A percentile compares a stretch with the other conserved stretches of the same genome.
phyloP scores from a whole-genome alignment of 768 basidiomycete genomes.

The Cytidiella melzeri region DNA sequence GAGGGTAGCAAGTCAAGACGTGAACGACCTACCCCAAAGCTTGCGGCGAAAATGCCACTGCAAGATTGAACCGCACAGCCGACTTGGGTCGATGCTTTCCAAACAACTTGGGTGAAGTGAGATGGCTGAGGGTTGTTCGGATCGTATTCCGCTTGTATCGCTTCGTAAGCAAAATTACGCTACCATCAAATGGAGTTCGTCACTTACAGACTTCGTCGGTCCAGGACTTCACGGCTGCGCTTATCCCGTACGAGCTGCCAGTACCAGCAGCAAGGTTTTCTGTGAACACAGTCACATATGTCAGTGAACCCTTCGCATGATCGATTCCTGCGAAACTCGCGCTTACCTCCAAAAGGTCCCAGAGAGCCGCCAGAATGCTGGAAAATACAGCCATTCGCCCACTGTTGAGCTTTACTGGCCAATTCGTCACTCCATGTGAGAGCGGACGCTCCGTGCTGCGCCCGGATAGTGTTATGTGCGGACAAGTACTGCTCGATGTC shows the following conservation, averaged over 20 bases:
- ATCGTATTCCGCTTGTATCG: conserved; percentile 44
- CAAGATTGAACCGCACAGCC: conserved; percentile 58
- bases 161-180: not conserved
- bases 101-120: conserved; percentile 70
- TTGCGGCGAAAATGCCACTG: conserved; percentile 49
- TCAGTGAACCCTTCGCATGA: not conserved
- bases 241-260: conserved; percentile 43
- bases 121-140: conserved; percentile 50
- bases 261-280: conserved; percentile 76
- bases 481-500: conserved; percentile 50
- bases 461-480: conserved; percentile 58
- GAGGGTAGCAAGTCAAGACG: not conserved
- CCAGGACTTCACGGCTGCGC: conserved; percentile 52
- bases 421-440: conserved; percentile 60
- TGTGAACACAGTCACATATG: conserved; percentile 18
- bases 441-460: conserved; percentile 54
- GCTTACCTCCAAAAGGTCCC: conserved; percentile 55
- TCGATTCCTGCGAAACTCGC: not conserved
- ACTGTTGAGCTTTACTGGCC: conserved; percentile 58
- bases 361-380: conserved; percentile 63
- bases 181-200: not conserved
- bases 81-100: conserved; percentile 59
- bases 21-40: conserved; percentile 43
- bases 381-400: conserved; percentile 65
- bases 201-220: conserved; percentile 57